Evolutionary conservation across 495 filamentous ascomycete species (phyloP).

Genomic region (Cercophora newfieldiana): DNA sequence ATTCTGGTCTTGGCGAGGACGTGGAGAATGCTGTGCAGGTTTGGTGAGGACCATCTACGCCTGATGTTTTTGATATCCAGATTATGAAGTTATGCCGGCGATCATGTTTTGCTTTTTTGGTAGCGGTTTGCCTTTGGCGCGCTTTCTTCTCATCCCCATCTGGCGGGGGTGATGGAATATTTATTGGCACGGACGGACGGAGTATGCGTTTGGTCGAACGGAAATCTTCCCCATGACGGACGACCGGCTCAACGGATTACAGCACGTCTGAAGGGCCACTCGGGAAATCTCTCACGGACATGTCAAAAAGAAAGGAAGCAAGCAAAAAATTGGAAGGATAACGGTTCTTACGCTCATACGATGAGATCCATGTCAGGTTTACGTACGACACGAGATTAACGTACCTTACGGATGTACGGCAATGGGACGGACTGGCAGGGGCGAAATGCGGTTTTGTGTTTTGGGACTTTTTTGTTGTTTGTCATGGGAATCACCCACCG

Average conservation of each 20-base stretch:
- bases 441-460: neutral
- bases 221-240: neutral
- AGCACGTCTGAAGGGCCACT: neutral
- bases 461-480: neutral
- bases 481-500: neutral
- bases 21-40: neutral
- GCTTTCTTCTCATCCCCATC: neutral
- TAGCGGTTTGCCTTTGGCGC: too few species aligned
- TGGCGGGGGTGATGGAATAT: neutral
- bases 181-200: neutral
- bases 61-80: neutral
- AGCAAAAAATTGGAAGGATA: neutral
- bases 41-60: neutral
- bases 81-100: neutral
- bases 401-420: neutral
- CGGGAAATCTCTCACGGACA: neutral
- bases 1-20: conserved; percentile 10
- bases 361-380: neutral
- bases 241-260: neutral
- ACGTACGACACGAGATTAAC: neutral
- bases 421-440: too few species aligned
- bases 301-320: neutral
- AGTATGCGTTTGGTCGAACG: neutral
- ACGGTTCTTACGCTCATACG: neutral
- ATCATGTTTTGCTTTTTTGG: neutral